Evolutionary conservation across 2,329 filamentous ascomycete species (phyloP), one percentile per base, ranked within the genome.

Genomic region (Colletotrichum zoysiae): DNA sequence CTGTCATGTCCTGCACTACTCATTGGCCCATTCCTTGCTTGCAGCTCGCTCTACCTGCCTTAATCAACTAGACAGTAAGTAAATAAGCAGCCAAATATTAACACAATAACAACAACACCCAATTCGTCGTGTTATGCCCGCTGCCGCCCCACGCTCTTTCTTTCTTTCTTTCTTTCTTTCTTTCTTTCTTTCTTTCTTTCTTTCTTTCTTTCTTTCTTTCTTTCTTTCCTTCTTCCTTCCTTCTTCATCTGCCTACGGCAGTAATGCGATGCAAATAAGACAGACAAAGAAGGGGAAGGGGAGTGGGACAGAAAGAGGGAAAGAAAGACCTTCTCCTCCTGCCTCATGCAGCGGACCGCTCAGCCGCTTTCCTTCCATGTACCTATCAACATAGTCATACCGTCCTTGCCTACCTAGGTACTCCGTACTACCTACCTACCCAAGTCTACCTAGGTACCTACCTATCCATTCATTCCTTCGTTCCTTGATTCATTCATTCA

Each of bases 1-100:
- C 59, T 68, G 69, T 46, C 55, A 65, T 70, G 61, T 33, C 30
- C 61, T 64, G 61, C 61, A 56, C 61, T 26, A 11, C 3, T 26
- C 50, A 64, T 64, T 64, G 61, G 61, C 5, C 51, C 38, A 16
- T 64, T 56, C 61, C 51, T 35, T 64, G 61, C 26, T 56, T 44
- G 16, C 55, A 18, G 38, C 38, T 40, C n/a, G 14, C 56, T 58
- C 35, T 42, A 42, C 5, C 6, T 57, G 16, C 50, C 26, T 23
- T 35, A n/a, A 7, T 16, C 33, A n/a, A 18, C 20, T 46, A 46
- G 18, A 3, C 40, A 18, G 23, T 18, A 2, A 23, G 38, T 18
- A 56, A 35, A 35, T 12, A 11, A 40, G 26, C 30, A 35, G 16
- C 18, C 18, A 5, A 35, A 33, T 30, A 30, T 30, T n/a, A 26